Base-by-base conservation (phyloP, 148 eudicot genomes). In the Rhododendron molle region DNA sequence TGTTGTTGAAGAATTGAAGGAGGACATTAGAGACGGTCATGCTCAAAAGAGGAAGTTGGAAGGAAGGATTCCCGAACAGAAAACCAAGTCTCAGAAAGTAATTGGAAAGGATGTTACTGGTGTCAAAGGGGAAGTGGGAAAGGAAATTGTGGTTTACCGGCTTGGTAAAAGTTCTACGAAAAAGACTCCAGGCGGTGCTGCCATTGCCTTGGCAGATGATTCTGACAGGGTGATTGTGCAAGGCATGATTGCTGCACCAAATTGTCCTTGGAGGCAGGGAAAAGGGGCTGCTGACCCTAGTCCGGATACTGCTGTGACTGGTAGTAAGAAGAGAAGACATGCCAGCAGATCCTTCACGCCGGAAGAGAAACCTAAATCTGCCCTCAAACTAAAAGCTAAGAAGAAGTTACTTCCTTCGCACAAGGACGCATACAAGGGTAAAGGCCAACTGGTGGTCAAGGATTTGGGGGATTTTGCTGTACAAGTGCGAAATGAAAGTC, bases 191-290 rank as follows among this genome's bases (percentile, higher is more conserved):
- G 78, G 80, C 73, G 69, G 38, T 83, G 81, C 85, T 60, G 73
- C 73, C 4, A 50, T 52, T 85, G 85, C 81, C 79, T 30, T 82
- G 74, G 87, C 46, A 44, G 73, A 34, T 86, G 89, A 69, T 50
- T 81, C 36, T 28, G 88, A 80, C n/a, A 72, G 46, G 81, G 86
- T 87, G 76, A 32, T 90, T 80, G 94, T 93, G 80, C 89, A 85
- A 81, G 92, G 92, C 82, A 85, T 92, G 83, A 91, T 89, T 91
- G 90, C 93, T 83, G 90, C 86, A 40, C 86, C 87, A 79, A 74
- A 87, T 83, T 78, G 86, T 86, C 90, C 92, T n/a, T 88, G 85
- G 88, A 88, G 50, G 86, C 80, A 74, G 83, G 88, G 7, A 18
- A 89, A 86, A 88, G 74, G 71, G 47, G 58, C 40, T 46, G 78